A percentile compares a stretch with the other conserved stretches of the same genome.
phyloP scores from a whole-genome alignment of 2,329 filamentous ascomycete genomes.

The Sporothrix mexicana region DNA sequence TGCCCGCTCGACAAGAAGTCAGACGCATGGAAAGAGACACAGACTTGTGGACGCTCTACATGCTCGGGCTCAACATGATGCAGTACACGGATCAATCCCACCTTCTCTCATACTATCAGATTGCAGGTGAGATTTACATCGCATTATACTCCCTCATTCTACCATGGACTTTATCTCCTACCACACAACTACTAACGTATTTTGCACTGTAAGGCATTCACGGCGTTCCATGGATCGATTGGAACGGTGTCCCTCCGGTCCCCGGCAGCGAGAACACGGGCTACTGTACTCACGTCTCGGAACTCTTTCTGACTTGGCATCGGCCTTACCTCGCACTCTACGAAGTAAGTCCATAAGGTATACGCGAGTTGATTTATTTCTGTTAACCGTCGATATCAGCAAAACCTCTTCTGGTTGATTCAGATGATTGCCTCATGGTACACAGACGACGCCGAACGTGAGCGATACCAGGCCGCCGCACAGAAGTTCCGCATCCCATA shows the following conservation, averaged over 20 bases:
- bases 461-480: constrained; percentile 59
- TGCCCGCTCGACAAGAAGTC: constrained; percentile 67
- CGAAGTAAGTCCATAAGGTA: constrained; percentile 50
- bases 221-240: constrained; percentile 69
- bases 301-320: constrained; percentile 83
- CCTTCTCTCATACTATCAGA: constrained; percentile 76
- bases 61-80: constrained; percentile 75
- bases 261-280: constrained; percentile 63
- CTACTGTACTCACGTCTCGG: constrained; percentile 76
- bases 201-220: constrained; percentile 68
- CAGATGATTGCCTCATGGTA: constrained; percentile 56
- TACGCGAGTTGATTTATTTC: too few relatives aligned
- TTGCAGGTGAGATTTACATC: constrained; percentile 64
- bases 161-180: too few relatives aligned
- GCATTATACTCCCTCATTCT: constrained; percentile 30
- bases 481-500: constrained; percentile 61
- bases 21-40: constrained; percentile 66
- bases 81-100: constrained; percentile 68
- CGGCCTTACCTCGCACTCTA: constrained; percentile 74
- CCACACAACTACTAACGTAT: neutral
- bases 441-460: constrained; percentile 49
- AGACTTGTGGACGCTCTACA: constrained; percentile 76
- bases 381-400: constrained; percentile 41
- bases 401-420: constrained; percentile 48
- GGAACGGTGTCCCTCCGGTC: constrained; percentile 58